Conservation (phyloP, 345 rosid genomes). For the Euphorbia pulcherrima region DNA sequence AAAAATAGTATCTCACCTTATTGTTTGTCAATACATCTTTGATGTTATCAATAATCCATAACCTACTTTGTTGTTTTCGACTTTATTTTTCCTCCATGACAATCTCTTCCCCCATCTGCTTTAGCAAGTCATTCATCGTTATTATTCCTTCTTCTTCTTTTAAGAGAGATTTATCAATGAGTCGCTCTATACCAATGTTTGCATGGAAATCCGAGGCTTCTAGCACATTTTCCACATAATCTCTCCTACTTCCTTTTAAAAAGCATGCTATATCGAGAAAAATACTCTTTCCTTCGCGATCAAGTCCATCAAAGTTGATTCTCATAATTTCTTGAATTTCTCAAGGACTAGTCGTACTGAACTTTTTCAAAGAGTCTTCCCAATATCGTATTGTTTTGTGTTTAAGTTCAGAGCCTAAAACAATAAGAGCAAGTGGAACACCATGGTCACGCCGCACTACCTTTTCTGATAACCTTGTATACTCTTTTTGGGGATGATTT, state of each 20-base stretch:
- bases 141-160: neutral
- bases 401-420: no score
- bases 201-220: no score
- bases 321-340: neutral
- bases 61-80: neutral
- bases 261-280: no score
- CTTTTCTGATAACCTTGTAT: neutral
- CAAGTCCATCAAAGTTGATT: neutral
- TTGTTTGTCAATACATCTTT: neutral
- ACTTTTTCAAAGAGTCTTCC: neutral
- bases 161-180: conserved; percentile 1
- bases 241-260: no score
- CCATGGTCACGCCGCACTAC: no score
- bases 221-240: no score
- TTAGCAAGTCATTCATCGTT: neutral
- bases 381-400: no score
- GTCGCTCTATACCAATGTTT: neutral
- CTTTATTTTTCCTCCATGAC: neutral
- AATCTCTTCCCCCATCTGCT: neutral
- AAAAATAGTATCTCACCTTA: neutral
- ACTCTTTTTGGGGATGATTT: neutral
- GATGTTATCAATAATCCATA: neutral
- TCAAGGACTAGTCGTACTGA: neutral
- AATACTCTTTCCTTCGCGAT: no score
- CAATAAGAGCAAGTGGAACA: no score